Conservation (phyloP, 83 land plant genomes). For the Picea mariana region DNA sequence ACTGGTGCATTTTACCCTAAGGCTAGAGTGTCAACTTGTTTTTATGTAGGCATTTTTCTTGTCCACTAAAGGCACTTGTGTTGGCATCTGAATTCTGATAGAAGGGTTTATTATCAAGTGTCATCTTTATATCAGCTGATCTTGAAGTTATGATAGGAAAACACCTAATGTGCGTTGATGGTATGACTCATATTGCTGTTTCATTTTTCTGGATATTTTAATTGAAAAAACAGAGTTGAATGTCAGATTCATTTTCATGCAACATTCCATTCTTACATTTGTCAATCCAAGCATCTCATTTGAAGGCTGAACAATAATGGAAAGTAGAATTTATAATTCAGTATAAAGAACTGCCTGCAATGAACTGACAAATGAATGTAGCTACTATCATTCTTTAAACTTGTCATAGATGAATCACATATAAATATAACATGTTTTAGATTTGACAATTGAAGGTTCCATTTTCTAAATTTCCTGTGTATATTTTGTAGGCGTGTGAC, state of each 20-base stretch:
- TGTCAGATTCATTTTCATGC: neutral
- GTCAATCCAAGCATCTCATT: neutral
- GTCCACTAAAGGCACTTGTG: neutral
- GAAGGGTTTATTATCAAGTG: neutral
- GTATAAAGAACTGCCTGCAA: neutral
- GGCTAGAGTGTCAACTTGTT: no score
- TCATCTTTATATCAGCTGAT: neutral
- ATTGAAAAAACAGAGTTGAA: neutral
- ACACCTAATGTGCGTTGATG: neutral
- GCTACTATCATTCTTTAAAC: neutral
- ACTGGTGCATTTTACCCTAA: no score
- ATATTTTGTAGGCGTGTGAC: slow-evolving; percentile 68
- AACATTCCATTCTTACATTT: neutral
- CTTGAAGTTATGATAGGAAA: neutral
- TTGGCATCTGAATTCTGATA: neutral
- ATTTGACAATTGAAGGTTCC: neutral
- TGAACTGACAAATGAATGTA: no score
- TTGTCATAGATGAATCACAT: neutral
- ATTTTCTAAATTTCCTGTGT: neutral
- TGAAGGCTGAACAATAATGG: neutral
- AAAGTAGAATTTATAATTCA: neutral
- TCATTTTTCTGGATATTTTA: neutral
- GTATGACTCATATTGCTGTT: no score
- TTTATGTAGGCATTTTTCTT: neutral
- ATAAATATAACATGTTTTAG: neutral